Conservation (phyloP, 2,329 filamentous ascomycete genomes). For the Scorias spongiosa region DNA sequence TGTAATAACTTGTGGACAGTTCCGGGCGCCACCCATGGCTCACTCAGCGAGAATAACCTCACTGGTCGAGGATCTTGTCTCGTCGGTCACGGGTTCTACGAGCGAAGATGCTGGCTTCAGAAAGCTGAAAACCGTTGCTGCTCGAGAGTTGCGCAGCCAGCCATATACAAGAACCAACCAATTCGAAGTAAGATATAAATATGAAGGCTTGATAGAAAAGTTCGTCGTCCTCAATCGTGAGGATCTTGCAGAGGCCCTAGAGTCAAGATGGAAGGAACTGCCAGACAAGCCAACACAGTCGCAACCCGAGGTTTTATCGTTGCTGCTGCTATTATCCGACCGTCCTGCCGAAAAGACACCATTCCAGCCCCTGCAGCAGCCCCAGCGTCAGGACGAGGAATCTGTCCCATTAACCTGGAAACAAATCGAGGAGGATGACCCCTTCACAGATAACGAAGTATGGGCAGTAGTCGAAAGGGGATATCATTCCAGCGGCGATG, state of each 20-base stretch:
- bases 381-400: background rate
- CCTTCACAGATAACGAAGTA: slow-evolving; percentile 51
- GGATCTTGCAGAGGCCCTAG: slow-evolving; percentile 56
- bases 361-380: slow-evolving; percentile 46
- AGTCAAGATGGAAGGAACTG: slow-evolving; percentile 44
- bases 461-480: slow-evolving; percentile 58
- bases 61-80: slow-evolving; percentile 57
- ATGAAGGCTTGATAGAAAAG: slow-evolving; percentile 57
- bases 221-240: slow-evolving; percentile 70
- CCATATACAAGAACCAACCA: slow-evolving; percentile 32
- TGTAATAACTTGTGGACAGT: too few species aligned
- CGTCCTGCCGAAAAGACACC: slow-evolving; percentile 57
- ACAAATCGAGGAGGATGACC: slow-evolving; percentile 62
- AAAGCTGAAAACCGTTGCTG: slow-evolving; percentile 24
- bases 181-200: slow-evolving; percentile 29
- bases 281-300: slow-evolving; percentile 42
- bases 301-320: slow-evolving; percentile 63
- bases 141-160: slow-evolving; percentile 24
- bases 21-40: slow-evolving; percentile 40
- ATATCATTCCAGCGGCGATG: slow-evolving; percentile 49
- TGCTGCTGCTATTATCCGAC: slow-evolving; percentile 70
- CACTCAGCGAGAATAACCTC: slow-evolving; percentile 49
- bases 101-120: slow-evolving; percentile 16
- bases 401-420: slow-evolving; percentile 49
- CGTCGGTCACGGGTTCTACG: slow-evolving; percentile 40